Percentiles rank a stretch among this genome's conserved stretches.
phyloP scores from a whole-genome alignment of 1,139 yeast species.

The Kluyveromyces sp. region DNA sequence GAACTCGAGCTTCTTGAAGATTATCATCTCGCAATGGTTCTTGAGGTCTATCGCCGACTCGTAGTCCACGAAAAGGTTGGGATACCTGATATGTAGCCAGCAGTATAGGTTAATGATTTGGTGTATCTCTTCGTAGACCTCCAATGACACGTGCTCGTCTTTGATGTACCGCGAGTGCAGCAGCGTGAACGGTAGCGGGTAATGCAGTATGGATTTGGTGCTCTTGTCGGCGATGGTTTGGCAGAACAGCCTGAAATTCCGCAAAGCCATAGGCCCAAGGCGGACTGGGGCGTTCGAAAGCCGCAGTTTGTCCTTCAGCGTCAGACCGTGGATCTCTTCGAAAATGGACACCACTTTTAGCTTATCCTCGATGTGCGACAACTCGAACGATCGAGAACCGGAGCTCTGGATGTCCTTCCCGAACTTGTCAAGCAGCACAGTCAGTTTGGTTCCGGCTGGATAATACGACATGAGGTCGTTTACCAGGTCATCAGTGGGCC shows the following conservation, averaged over 20 bases:
- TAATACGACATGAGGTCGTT: constrained; percentile 37
- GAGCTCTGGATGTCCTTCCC: constrained; percentile 36
- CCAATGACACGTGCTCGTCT: constrained; percentile 36
- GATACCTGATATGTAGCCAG: constrained; percentile 88
- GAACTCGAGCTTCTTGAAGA: constrained; percentile 49
- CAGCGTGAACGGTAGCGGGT: constrained; percentile 28
- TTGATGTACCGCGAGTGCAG: constrained; percentile 23
- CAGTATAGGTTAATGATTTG: constrained; percentile 59
- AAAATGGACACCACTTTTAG: constrained; percentile 42
- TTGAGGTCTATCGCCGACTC: constrained; percentile 69
- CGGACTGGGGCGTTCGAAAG: constrained; percentile 55
- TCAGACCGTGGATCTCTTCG: constrained; percentile 31
- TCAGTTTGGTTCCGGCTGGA: constrained; percentile 41
- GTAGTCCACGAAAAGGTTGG: constrained; percentile 68
- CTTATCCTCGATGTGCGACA: constrained; percentile 37
- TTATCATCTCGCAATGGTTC: constrained; percentile 55
- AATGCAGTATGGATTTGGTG: constrained; percentile 30
- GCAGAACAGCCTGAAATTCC: constrained; percentile 29
- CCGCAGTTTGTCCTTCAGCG: constrained; percentile 47
- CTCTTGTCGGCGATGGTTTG: constrained; percentile 28
- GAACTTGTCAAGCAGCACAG: constrained; percentile 43
- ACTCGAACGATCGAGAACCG: constrained; percentile 20
- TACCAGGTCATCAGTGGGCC: constrained; percentile 66
- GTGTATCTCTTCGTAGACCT: constrained; percentile 62
- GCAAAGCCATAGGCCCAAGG: constrained; percentile 27